Evolutionary conservation across 495 filamentous ascomycete genomes (phyloP).

Genomic region (Hypoxylon subgilvum): DNA sequence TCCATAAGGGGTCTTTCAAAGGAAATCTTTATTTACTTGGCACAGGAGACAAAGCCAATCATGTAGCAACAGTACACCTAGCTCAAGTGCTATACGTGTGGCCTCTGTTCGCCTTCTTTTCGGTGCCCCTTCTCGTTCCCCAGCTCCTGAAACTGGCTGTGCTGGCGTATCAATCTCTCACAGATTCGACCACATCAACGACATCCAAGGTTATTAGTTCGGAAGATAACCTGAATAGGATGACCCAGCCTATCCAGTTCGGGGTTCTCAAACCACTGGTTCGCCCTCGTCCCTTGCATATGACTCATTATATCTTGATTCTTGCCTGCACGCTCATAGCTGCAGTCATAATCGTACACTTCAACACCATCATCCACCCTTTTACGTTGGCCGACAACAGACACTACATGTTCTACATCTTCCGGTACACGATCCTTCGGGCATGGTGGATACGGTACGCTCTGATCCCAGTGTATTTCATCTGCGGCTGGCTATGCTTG

Average conservation of each 20-base stretch:
- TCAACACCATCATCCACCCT: conserved; percentile 93
- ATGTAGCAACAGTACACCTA: conserved; percentile 84
- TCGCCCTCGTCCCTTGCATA: conserved; percentile 30
- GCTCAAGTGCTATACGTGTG: conserved; percentile 95
- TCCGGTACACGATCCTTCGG: conserved; percentile 76
- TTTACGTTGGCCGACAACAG: conserved; percentile 96
- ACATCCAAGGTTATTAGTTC: neutral
- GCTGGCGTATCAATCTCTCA: neutral
- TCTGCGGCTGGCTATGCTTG: conserved; percentile 67
- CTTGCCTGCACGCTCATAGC: conserved; percentile 45
- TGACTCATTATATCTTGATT: conserved; percentile 16
- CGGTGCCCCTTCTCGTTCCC: conserved; percentile 72
- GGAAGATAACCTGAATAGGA: neutral
- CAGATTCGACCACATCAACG: neutral
- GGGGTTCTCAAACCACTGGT: conserved; percentile 12
- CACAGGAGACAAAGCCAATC: conserved; percentile 88
- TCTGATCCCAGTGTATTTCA: conserved; percentile 61
- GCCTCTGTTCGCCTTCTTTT: conserved; percentile 88
- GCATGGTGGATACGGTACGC: conserved; percentile 70
- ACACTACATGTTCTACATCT: conserved; percentile 96
- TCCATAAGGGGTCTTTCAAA: conserved; percentile 12
- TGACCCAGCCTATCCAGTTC: conserved; percentile 16
- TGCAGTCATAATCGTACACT: conserved; percentile 66
- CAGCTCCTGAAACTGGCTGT: conserved; percentile 13
- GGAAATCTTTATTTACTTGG: conserved; percentile 9